Evolutionary conservation across 164 flowering plant genomes (phyloP).

Genomic region (Taxillus chinensis): DNA sequence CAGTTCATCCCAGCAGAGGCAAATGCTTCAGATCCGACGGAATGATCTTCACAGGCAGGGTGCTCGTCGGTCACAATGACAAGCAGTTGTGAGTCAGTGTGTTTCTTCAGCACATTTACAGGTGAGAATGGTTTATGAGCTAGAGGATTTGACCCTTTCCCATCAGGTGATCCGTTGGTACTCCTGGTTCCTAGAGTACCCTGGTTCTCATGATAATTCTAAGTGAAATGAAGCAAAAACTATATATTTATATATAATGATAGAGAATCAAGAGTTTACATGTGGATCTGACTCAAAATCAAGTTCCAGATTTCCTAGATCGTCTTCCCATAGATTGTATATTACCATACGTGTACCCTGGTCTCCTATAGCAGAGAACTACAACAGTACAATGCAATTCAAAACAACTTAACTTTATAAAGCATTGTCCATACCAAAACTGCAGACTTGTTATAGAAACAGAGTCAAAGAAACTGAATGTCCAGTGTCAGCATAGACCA

Average conservation of each 20-base stretch:
- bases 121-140: slow-evolving; percentile 21
- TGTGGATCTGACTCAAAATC: not conserved
- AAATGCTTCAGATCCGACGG: slow-evolving; percentile 20
- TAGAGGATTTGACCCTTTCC: slow-evolving; percentile 19
- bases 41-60: slow-evolving; percentile 16
- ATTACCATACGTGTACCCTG: not conserved
- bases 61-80: slow-evolving; percentile 16
- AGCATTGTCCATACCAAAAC: too few species aligned
- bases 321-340: not conserved
- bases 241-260: too few species aligned
- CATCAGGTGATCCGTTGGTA: slow-evolving; percentile 22
- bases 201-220: slow-evolving; percentile 24
- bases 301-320: not conserved
- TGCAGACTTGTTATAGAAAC: too few species aligned
- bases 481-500: too few species aligned
- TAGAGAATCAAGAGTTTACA: not conserved
- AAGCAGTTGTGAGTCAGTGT: slow-evolving; percentile 74
- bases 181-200: slow-evolving; percentile 20
- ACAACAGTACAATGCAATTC: not conserved
- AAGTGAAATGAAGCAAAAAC: too few species aligned
- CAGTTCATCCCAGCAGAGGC: slow-evolving; percentile 16
- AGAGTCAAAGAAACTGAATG: too few species aligned
- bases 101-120: slow-evolving; percentile 26
- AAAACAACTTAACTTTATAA: too few species aligned
- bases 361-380: not conserved